Evolutionary conservation across 257 asterid species (phyloP).

Genomic region (Rhazya stricta): DNA sequence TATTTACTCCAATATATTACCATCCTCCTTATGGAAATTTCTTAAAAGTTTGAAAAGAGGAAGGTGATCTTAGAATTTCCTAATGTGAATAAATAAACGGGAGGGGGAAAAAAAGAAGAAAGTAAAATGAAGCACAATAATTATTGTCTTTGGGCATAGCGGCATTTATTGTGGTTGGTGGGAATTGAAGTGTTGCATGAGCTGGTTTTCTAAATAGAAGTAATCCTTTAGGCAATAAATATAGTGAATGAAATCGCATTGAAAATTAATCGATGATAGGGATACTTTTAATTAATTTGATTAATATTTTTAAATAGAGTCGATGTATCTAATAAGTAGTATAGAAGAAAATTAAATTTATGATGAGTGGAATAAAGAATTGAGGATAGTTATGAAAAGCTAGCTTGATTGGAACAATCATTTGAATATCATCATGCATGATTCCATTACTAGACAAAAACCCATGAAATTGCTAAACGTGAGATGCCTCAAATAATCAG

Average conservation of each 20-base stretch:
- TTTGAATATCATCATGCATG: neutral
- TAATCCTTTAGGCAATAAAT: too few relatives aligned
- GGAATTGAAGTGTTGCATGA: neutral
- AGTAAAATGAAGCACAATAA: neutral
- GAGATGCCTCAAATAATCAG: neutral
- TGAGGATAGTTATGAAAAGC: neutral
- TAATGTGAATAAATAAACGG: neutral
- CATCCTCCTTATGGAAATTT: neutral
- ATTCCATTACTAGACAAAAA: too few relatives aligned
- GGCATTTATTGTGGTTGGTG: slow-evolving; percentile 8
- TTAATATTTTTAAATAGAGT: too few relatives aligned
- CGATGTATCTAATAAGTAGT: too few relatives aligned
- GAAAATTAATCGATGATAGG: too few relatives aligned
- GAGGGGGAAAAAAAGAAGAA: neutral
- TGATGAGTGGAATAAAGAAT: neutral
- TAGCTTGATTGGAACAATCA: neutral
- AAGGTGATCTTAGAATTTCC: neutral
- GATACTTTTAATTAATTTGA: too few relatives aligned
- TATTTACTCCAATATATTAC: too few relatives aligned
- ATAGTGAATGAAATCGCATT: too few relatives aligned
- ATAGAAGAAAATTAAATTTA: neutral
- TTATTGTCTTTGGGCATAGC: neutral
- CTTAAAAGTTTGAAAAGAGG: neutral
- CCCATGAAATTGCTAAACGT: neutral
- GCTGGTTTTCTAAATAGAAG: too few relatives aligned